Conservation (phyloP, 768 basidiomycete species). For the Podaxis sp. region DNA sequence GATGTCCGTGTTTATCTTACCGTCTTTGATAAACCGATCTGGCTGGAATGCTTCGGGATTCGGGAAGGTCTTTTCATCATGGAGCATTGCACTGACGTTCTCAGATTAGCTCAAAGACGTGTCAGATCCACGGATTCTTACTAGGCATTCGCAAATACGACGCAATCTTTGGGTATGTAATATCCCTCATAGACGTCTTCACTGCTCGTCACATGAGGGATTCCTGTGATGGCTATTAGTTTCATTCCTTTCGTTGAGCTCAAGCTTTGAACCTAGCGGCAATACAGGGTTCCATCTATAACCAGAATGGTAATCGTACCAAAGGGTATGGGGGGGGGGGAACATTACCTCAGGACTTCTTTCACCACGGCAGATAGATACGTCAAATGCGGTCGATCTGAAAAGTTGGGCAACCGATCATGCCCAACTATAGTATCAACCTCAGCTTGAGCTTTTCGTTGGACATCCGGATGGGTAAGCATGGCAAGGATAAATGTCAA, state of each 20-base stretch:
- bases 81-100: constrained; percentile 17
- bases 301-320: not conserved
- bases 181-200: constrained; percentile 10
- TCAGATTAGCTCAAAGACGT: not conserved
- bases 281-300: not conserved
- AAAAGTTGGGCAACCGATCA: constrained; percentile 19
- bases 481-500: constrained; percentile 10
- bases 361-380: constrained; percentile 19
- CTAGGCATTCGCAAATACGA: constrained; percentile 11
- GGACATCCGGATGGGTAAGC: constrained; percentile 14
- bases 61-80: constrained; percentile 15
- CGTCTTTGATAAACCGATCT: constrained; percentile 17
- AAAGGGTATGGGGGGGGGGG: not conserved
- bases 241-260: not conserved
- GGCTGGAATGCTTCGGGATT: constrained; percentile 17
- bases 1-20: constrained; percentile 19
- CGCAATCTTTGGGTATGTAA: constrained; percentile 10
- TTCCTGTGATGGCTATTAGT: not conserved
- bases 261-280: not conserved
- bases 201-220: constrained; percentile 6
- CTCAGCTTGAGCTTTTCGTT: constrained; percentile 19
- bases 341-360: constrained; percentile 16
- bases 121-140: not conserved
- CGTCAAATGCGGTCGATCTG: constrained; percentile 14
- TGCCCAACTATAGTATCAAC: constrained; percentile 18